Percentiles rank a stretch among this genome's conserved stretches.
phyloP scores from a whole-genome alignment of 2,329 filamentous ascomycete species.

The Aspergillus tubingensis region DNA sequence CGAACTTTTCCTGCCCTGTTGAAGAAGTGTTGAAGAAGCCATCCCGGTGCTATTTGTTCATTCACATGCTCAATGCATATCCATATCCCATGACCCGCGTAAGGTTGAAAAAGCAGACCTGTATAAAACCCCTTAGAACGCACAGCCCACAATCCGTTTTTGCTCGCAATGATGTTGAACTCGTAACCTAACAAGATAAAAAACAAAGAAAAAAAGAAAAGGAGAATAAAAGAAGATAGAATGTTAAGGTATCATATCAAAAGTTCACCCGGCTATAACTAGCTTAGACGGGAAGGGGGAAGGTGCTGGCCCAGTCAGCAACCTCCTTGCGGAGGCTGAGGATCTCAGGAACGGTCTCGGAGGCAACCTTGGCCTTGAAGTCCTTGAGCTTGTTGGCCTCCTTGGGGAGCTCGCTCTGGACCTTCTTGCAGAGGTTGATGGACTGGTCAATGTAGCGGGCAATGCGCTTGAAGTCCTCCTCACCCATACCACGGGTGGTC shows the following conservation, averaged over 20 bases:
- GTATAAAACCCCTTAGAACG: conserved; percentile 39
- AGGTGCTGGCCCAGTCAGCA: conserved; percentile 78
- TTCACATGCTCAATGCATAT: conserved; percentile 30
- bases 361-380: conserved; percentile 90
- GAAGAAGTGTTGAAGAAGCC: conserved; percentile 32
- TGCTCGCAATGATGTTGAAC: conserved; percentile 42
- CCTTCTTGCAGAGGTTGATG: conserved; percentile 86
- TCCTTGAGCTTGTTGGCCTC: conserved; percentile 99
- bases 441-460: conserved; percentile 83
- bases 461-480: conserved; percentile 88
- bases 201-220: conserved; percentile 8
- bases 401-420: conserved; percentile 85
- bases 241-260: conserved; percentile 23
- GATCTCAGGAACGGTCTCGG: conserved; percentile 78
- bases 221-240: conserved; percentile 14
- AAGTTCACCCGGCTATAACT: conserved; percentile 8
- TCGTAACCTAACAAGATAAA: conserved; percentile 18
- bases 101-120: conserved; percentile 46
- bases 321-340: conserved; percentile 87
- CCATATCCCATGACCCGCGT: conserved; percentile 40
- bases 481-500: conserved; percentile 91
- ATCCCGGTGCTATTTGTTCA: conserved; percentile 25
- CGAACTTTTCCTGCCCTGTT: conserved; percentile 27
- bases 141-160: conserved; percentile 34
- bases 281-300: conserved; percentile 74